A percentile compares a stretch with the other conserved stretches of the same genome.
These are phyloP conservation scores for Tulasnella sp. DNA, from an alignment of 768 basidiomycete genomes.

Conservation along the genomic window DNA sequence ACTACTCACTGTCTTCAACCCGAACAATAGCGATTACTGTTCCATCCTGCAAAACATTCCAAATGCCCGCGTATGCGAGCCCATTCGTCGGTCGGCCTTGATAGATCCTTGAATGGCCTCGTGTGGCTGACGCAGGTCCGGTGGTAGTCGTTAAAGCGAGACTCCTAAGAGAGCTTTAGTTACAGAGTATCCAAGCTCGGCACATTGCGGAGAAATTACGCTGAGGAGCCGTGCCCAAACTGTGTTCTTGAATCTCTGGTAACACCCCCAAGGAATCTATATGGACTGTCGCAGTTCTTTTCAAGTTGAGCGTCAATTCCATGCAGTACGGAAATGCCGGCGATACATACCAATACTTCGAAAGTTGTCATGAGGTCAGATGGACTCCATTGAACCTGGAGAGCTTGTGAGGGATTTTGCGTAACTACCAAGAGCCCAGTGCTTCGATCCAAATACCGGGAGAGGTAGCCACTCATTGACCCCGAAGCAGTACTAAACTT, in stretches of 20 bases:
- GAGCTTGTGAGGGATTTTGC: slow-evolving; percentile 1
- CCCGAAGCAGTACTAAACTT: background rate
- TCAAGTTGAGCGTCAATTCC: background rate
- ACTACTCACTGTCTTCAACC: background rate
- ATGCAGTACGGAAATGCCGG: background rate
- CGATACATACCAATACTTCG: background rate
- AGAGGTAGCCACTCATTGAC: background rate
- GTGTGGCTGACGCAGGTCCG: background rate
- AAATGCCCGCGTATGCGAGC: background rate
- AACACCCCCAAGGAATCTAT: background rate
- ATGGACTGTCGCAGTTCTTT: background rate
- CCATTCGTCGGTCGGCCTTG: background rate
- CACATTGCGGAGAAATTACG: background rate
- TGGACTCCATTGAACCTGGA: background rate
- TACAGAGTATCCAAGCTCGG: background rate
- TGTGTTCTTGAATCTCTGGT: background rate
- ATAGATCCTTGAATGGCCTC: background rate
- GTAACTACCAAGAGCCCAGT: background rate
- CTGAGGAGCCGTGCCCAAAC: background rate
- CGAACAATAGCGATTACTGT: background rate
- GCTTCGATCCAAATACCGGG: background rate
- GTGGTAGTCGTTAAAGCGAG: background rate
- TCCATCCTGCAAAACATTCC: background rate
- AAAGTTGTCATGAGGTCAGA: background rate
- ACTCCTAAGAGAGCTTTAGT: background rate